These are phyloP conservation scores for Fusarium buxicola DNA, from an alignment of 2,329 filamentous ascomycete species.

Conservation along the genomic window DNA sequence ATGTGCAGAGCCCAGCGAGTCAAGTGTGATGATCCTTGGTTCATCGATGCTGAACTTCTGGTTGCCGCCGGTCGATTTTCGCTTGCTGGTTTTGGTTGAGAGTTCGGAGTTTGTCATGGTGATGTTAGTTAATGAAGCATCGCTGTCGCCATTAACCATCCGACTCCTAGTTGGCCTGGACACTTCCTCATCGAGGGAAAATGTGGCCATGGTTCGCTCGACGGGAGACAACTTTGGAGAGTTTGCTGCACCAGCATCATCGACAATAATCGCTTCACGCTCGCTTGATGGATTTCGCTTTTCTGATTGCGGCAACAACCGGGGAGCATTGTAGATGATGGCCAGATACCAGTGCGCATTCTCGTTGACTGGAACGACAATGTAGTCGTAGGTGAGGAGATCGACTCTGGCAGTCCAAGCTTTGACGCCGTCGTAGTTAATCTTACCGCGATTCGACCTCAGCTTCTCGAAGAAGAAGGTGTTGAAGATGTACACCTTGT, in stretches of 20 bases:
- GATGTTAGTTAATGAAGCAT: conserved; percentile 8
- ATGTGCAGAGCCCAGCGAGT: conserved; percentile 80
- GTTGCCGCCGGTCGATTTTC: conserved; percentile 26
- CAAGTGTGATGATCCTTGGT: conserved; percentile 84
- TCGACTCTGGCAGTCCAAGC: conserved; percentile 90
- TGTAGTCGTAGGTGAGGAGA: conserved; percentile 86
- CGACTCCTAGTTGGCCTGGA: conserved; percentile 16
- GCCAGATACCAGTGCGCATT: conserved; percentile 91
- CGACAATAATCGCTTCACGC: conserved; percentile 28
- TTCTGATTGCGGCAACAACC: conserved; percentile 58
- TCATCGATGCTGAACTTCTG: conserved; percentile 58
- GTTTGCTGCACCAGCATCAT: conserved; percentile 20
- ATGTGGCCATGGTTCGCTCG: conserved; percentile 38
- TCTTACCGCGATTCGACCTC: conserved; percentile 68
- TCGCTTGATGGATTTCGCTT: conserved; percentile 16
- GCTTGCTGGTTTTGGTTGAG: conserved; percentile 23
- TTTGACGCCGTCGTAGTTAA: conserved; percentile 88
- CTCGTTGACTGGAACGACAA: conserved; percentile 93
- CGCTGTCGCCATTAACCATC: conserved; percentile 5
- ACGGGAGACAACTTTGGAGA: conserved; percentile 30
- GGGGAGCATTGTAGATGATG: conserved; percentile 89
- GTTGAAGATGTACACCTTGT: conserved; percentile 87
- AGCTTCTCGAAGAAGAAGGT: conserved; percentile 90
- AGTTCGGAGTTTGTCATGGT: conserved; percentile 1
- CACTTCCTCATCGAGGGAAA: conserved; percentile 41